phyloP scores from a whole-genome alignment of 148 eudicot species.

The Chenopodium formosanum region DNA sequence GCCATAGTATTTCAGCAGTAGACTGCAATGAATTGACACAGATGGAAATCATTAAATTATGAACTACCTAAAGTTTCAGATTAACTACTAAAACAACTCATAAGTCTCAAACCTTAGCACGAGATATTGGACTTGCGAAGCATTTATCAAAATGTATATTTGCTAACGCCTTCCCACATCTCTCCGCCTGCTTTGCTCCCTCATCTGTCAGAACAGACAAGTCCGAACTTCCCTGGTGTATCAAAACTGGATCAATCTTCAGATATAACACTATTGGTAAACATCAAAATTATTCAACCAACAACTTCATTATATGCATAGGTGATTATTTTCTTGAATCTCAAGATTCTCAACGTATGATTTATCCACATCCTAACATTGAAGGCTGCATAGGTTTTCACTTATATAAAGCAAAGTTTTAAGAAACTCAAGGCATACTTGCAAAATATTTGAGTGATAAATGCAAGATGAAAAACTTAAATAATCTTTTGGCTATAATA shows the following conservation, averaged over 20 bases:
- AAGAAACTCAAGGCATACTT: background rate
- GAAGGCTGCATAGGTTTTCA: background rate
- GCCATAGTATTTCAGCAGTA: slow-evolving; percentile 73
- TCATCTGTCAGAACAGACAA: slow-evolving; percentile 58
- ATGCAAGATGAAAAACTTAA: background rate
- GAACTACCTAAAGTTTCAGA: background rate
- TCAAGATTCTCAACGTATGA: background rate
- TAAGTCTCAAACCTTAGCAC: slow-evolving; percentile 60
- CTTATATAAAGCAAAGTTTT: background rate
- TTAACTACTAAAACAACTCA: background rate
- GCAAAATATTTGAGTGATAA: background rate
- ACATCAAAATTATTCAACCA: background rate
- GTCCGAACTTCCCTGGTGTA: slow-evolving; percentile 65
- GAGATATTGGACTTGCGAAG: slow-evolving; percentile 75
- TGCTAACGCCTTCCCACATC: slow-evolving; percentile 57
- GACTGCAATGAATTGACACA: slow-evolving; percentile 36
- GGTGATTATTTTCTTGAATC: background rate
- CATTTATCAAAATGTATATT: slow-evolving; percentile 59
- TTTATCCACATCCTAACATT: background rate
- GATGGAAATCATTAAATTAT: background rate
- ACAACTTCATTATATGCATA: background rate
- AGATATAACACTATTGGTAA: background rate
- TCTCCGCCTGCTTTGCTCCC: slow-evolving; percentile 60
- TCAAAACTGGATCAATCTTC: slow-evolving; percentile 5
- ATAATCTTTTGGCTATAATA: background rate